These are phyloP conservation scores for Petasospora rhodanensis DNA, from an alignment of 1,139 yeast species.

Conservation along the genomic window DNA sequence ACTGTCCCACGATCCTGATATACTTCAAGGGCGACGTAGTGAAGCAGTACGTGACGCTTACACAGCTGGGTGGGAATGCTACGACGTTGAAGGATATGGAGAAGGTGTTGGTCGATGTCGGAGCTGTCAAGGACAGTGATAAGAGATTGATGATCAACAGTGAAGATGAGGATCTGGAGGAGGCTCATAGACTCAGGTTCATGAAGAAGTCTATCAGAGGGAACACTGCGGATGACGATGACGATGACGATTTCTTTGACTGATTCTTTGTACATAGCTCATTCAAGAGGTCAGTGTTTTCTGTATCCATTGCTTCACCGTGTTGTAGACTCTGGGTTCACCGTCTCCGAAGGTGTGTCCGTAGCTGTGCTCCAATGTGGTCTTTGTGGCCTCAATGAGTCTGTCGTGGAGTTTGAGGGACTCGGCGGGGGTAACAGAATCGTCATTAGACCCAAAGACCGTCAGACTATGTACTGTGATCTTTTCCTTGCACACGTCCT, in stretches of 20 bases:
- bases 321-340: no score
- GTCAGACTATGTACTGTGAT: no score
- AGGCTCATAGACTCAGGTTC: slow-evolving; percentile 47
- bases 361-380: no score
- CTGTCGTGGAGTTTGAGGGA: no score
- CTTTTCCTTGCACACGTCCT: no score
- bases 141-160: slow-evolving; percentile 60
- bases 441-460: no score
- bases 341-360: no score
- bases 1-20: slow-evolving; percentile 85
- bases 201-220: slow-evolving; percentile 51
- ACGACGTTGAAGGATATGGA: slow-evolving; percentile 69
- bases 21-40: slow-evolving; percentile 73
- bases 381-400: no score
- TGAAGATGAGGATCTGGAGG: slow-evolving; percentile 50
- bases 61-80: slow-evolving; percentile 80
- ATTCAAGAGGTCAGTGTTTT: no score
- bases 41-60: slow-evolving; percentile 74
- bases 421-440: no score
- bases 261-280: no score
- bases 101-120: slow-evolving; percentile 55
- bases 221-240: slow-evolving; percentile 38
- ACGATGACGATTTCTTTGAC: slow-evolving; percentile 35
- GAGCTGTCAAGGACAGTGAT: slow-evolving; percentile 63
- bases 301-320: no score